Conservation (phyloP, 305 asterid species). For the Fraxinus velutina region DNA sequence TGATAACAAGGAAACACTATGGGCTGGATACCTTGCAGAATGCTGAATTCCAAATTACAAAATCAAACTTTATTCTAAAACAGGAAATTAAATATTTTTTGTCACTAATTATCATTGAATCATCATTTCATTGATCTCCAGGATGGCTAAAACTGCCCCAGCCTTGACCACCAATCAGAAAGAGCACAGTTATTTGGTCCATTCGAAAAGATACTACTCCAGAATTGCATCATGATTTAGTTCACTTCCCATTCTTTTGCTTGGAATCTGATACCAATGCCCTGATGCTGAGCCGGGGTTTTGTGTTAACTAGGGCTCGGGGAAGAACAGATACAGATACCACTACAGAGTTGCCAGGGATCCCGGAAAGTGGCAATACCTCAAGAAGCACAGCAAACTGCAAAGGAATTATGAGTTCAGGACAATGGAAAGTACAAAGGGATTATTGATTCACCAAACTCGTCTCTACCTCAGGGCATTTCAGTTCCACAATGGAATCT, state of each 20-base stretch:
- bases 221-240: background rate
- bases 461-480: conserved; percentile 40
- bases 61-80: background rate
- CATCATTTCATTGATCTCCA: background rate
- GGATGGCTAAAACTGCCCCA: background rate
- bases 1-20: background rate
- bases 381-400: conserved; percentile 45
- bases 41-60: background rate
- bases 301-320: conserved; percentile 30
- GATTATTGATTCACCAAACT: background rate
- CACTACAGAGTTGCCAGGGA: conserved; percentile 32
- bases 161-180: background rate
- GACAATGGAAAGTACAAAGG: background rate
- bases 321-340: conserved; percentile 50
- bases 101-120: background rate
- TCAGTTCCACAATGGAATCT: conserved; percentile 41
- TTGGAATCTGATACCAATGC: conserved; percentile 34
- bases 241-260: conserved; percentile 22
- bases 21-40: background rate
- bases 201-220: background rate
- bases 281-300: conserved; percentile 42
- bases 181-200: background rate
- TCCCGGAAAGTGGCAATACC: conserved; percentile 45
- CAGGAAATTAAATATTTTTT: background rate
- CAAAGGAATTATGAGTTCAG: conserved; percentile 13